Base-by-base conservation (phyloP, 352 stramenopile species). In the Phytophthora syringae region DNA sequence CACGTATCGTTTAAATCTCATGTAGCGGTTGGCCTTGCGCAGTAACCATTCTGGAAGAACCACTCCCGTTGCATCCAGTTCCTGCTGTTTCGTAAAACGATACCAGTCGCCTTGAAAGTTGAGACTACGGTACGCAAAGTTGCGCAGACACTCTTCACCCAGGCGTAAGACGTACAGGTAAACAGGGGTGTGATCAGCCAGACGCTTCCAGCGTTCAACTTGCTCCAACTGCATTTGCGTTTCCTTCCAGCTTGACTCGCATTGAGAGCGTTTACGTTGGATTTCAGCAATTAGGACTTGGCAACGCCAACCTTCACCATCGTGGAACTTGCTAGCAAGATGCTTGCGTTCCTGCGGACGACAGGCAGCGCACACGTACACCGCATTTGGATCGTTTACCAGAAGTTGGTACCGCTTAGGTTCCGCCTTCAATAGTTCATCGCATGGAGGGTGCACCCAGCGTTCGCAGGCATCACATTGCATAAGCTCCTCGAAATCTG, bases 381-480 rank as follows among this genome's bases (percentile, higher is more conserved):
- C 64, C 3, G 85, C 84, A 36, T 74, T 92, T 1, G 82, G 60
- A 43, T 94, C 80, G 18, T 81, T 72, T 11, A 92, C 83, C 4
- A 95, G 72, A 9, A 51, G 70, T n/a, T 89, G 62, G 57, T 95
- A 93, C 7, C 76, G 79, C 39, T 71, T 72, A 0, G 84, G 77
- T 18, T 95, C 78, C 5, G 77, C 63, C 1, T 76, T 84, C 9
- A 95, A 76, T 6, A 90, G 45, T 0, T 49, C 48, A 50, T 97
- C 89, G 43, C 89, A 97, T 5, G 72, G 70, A n/a, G 84, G 84
- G 58, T 97, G 89, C 1, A 82, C 86, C 89, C 89, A 97, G 6
- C 76, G 77, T 56, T 97, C 88, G 30, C 89, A 97, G 1, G 77
- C 82, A 54, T 97, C 90, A 37, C 89, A 97, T 45, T 96, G 89